These are phyloP conservation scores for Dendrocalamus latiflorus DNA, from an alignment of 202 grass and related monocot species.

Conservation along the genomic window DNA sequence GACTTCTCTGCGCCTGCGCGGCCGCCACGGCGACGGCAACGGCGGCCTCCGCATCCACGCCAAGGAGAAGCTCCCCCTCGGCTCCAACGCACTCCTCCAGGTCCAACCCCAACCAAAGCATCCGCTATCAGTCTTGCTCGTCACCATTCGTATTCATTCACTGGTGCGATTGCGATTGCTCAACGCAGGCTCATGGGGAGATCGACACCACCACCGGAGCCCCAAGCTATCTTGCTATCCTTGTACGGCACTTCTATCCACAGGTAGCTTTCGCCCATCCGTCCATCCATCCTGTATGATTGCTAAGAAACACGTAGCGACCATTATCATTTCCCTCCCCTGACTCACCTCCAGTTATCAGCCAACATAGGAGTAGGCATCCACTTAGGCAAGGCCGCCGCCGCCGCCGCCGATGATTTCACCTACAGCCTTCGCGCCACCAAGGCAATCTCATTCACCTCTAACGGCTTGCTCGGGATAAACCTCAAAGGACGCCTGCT, in stretches of 20 bases:
- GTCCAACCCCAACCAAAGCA: slow-evolving; percentile 18
- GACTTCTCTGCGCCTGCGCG: slow-evolving; percentile 69
- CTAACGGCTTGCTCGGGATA: slow-evolving; percentile 36
- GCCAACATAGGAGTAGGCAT: slow-evolving; percentile 58
- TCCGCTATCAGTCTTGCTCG: no score
- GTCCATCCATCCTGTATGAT: no score
- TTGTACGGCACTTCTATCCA: slow-evolving; percentile 61
- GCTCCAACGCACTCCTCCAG: slow-evolving; percentile 58
- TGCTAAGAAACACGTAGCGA: no score
- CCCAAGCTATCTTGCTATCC: slow-evolving; percentile 52
- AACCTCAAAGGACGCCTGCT: slow-evolving; percentile 59
- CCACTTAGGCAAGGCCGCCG: slow-evolving; percentile 33
- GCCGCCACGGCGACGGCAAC: neutral
- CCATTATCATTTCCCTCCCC: neutral
- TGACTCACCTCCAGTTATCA: slow-evolving; percentile 24
- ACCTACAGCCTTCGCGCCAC: slow-evolving; percentile 59
- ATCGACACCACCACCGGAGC: slow-evolving; percentile 40
- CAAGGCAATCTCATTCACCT: slow-evolving; percentile 51
- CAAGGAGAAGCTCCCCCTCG: slow-evolving; percentile 75
- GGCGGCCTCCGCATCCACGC: slow-evolving; percentile 68
- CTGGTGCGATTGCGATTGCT: no score
- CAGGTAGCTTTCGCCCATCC: slow-evolving; percentile 31
- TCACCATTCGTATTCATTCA: no score
- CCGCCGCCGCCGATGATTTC: slow-evolving; percentile 7
- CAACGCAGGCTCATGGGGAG: slow-evolving; percentile 61